A percentile compares a stretch with the other conserved stretches of the same genome.
Evolutionary conservation across 2,329 filamentous ascomycete species (phyloP).

Genomic region (Calonectria leucothoes): DNA sequence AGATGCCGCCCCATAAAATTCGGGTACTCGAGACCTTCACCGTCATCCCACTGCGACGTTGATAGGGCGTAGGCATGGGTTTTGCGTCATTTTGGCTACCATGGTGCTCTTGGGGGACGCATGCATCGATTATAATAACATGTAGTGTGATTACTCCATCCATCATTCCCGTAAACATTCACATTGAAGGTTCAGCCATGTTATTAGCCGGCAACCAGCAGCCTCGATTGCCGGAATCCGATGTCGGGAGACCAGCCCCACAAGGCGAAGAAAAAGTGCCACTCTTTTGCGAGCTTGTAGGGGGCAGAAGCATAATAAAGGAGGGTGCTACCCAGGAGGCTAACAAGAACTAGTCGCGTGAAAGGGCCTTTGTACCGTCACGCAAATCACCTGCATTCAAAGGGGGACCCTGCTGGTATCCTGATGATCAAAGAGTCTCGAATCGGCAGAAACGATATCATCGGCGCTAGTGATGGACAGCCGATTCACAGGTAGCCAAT

Average conservation of each 20-base stretch:
- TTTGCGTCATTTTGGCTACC: not conserved
- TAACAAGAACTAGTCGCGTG: not conserved
- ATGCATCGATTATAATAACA: not conserved
- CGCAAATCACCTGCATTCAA: not conserved
- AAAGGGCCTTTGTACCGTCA: not conserved
- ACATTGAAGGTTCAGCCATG: not conserved
- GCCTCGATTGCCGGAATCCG: not conserved
- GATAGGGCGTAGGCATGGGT: too few relatives aligned
- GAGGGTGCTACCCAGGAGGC: not conserved
- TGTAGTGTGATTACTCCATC: accelerated
- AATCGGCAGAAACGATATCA: not conserved
- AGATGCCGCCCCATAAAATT: not conserved
- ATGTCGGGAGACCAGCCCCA: not conserved
- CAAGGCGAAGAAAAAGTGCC: not conserved
- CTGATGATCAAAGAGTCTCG: not conserved
- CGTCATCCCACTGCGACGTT: not conserved
- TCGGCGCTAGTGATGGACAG: not conserved
- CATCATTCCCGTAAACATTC: too few relatives aligned
- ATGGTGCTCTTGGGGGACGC: not conserved
- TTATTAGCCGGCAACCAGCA: not conserved
- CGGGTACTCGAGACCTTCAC: not conserved
- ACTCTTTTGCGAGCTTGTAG: not conserved
- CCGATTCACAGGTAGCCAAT: not conserved
- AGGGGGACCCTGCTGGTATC: not conserved
- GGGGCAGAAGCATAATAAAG: not conserved